phyloP scores from a whole-genome alignment of 1,284 basidiomycete genomes.

The Cryptococcus neoformans region DNA sequence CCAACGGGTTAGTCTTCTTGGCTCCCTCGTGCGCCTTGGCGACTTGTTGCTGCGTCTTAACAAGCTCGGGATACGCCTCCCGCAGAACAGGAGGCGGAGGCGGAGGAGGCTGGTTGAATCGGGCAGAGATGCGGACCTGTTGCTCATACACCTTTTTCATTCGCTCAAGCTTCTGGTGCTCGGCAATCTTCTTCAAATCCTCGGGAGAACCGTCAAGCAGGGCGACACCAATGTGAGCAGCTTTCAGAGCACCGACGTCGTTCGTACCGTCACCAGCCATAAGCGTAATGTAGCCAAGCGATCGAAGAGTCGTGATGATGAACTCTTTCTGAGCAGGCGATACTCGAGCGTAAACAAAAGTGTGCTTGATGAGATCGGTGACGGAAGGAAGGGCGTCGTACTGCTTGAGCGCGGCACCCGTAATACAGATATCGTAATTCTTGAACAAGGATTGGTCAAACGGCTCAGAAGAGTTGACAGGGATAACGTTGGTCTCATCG shows the following conservation, averaged over 20 bases:
- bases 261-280: slow-evolving; percentile 99
- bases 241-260: slow-evolving; percentile 93
- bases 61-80: slow-evolving; percentile 79
- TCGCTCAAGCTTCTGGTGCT: slow-evolving; percentile 80
- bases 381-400: slow-evolving; percentile 63
- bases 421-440: slow-evolving; percentile 90
- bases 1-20: slow-evolving; percentile 78
- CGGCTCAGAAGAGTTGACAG: slow-evolving; percentile 71
- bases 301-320: slow-evolving; percentile 83
- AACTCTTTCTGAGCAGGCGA: slow-evolving; percentile 93
- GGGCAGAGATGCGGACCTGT: slow-evolving; percentile 79
- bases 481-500: slow-evolving; percentile 80
- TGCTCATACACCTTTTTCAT: slow-evolving; percentile 95
- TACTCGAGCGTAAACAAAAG: slow-evolving; percentile 95
- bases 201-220: slow-evolving; percentile 85
- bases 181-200: slow-evolving; percentile 87
- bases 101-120: slow-evolving; percentile 88
- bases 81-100: slow-evolving; percentile 81
- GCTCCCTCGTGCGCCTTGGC: slow-evolving; percentile 62
- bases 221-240: slow-evolving; percentile 92
- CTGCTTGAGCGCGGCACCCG: slow-evolving; percentile 84
- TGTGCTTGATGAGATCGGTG: slow-evolving; percentile 78
- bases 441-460: slow-evolving; percentile 73
- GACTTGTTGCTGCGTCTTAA: slow-evolving; percentile 80
- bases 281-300: slow-evolving; percentile 81